Evolutionary conservation across 176 grass and related monocot species (phyloP).

Genomic region (Triticum turgidum): DNA sequence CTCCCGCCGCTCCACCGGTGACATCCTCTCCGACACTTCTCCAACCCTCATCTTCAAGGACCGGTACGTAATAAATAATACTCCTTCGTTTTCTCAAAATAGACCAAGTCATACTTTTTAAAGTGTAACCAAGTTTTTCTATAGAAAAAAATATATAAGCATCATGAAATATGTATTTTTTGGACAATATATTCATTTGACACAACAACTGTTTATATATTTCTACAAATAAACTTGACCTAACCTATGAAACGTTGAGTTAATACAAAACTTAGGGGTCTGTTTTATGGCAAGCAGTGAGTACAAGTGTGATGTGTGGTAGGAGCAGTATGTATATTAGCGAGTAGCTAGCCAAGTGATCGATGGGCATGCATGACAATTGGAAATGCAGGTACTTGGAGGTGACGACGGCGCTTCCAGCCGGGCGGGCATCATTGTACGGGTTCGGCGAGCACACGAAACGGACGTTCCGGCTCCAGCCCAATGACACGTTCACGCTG

Average conservation of each 20-base stretch:
- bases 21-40: constrained; percentile 56
- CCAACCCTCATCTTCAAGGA: constrained; percentile 68
- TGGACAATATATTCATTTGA: no score
- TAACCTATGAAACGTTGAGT: no score
- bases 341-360: background rate
- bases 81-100: background rate
- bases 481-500: constrained; percentile 66
- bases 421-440: constrained; percentile 49
- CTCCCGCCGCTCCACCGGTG: constrained; percentile 46
- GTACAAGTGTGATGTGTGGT: no score
- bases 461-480: constrained; percentile 55
- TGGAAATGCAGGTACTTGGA: constrained; percentile 52
- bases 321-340: no score
- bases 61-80: background rate
- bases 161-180: no score
- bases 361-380: background rate
- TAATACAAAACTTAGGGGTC: no score
- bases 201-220: no score
- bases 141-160: no score
- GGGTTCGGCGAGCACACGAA: constrained; percentile 92
- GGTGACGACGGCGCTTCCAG: constrained; percentile 57
- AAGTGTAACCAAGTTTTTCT: no score
- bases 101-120: no score
- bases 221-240: no score
- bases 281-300: background rate